A percentile compares a stretch with the other conserved stretches of the same genome.
Conservation (phyloP, 495 filamentous ascomycete species). For the Penicillium egyptiacum region DNA sequence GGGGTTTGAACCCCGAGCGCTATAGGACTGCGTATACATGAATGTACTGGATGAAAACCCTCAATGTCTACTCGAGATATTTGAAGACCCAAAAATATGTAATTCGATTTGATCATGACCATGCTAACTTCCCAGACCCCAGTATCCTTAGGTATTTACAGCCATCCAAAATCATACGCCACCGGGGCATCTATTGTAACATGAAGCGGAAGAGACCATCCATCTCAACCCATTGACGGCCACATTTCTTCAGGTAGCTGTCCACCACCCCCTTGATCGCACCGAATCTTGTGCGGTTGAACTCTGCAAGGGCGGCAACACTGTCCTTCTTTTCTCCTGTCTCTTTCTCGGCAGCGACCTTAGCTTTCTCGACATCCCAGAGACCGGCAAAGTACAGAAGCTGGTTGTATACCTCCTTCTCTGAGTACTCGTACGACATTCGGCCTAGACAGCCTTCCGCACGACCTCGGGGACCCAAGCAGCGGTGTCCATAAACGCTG, state of each 20-base stretch:
- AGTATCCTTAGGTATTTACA: slow-evolving; percentile 28
- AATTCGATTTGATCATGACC: slow-evolving; percentile 18
- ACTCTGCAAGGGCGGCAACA: slow-evolving; percentile 67
- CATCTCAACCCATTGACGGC: slow-evolving; percentile 95
- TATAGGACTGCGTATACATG: too few relatives aligned
- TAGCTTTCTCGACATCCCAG: slow-evolving; percentile 88
- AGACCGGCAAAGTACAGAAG: slow-evolving; percentile 80
- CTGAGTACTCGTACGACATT: slow-evolving; percentile 86
- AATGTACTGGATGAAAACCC: background rate
- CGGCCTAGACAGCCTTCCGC: slow-evolving; percentile 79
- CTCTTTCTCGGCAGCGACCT: slow-evolving; percentile 49
- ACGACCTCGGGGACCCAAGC: slow-evolving; percentile 80
- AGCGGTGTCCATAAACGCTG: slow-evolving; percentile 86
- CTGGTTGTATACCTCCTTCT: slow-evolving; percentile 92
- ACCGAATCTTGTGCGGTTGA: slow-evolving; percentile 74
- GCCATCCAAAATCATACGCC: slow-evolving; percentile 22
- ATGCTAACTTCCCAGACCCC: slow-evolving; percentile 11
- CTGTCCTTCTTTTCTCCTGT: slow-evolving; percentile 56
- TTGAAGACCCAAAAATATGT: slow-evolving; percentile 21
- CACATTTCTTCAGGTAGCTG: slow-evolving; percentile 87
- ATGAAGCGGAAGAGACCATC: slow-evolving; percentile 81
- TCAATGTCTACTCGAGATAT: background rate
- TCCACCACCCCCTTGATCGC: slow-evolving; percentile 78
- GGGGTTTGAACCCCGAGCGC: too few relatives aligned
- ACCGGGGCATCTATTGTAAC: slow-evolving; percentile 35